Percentiles rank a stretch among this genome's conserved stretches.
These are phyloP conservation scores for Pseudogymnoascus sp. DNA, from an alignment of 2,329 filamentous ascomycete species.

Conservation along the genomic window DNA sequence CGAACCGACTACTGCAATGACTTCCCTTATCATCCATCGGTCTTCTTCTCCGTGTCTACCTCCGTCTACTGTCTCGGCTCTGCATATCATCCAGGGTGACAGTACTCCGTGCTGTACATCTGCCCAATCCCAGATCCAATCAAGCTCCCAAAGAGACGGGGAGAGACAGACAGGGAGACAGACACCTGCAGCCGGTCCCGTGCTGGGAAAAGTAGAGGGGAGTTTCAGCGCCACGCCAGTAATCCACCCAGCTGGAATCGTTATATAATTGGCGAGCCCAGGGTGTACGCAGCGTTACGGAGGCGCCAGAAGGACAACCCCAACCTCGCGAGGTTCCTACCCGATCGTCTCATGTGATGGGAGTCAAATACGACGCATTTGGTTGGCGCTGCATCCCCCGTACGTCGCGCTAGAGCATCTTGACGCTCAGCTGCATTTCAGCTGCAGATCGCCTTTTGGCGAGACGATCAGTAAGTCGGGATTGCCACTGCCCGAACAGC, in stretches of 20 bases:
- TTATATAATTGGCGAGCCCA: neutral
- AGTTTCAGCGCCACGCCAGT: neutral
- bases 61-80: neutral
- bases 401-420: constrained; percentile 4
- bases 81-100: neutral
- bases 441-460: neutral
- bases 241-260: neutral
- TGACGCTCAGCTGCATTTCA: constrained; percentile 6
- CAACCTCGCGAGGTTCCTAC: neutral
- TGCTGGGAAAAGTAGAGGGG: neutral
- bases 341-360: constrained; percentile 5
- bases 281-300: neutral
- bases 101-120: neutral
- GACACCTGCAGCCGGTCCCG: neutral
- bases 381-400: constrained; percentile 4
- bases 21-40: neutral
- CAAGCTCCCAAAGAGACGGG: neutral
- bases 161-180: neutral
- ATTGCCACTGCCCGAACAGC: neutral
- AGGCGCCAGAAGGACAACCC: neutral
- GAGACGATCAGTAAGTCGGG: neutral
- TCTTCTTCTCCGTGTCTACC: neutral
- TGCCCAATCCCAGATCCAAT: constrained; percentile 2
- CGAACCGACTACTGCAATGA: neutral
- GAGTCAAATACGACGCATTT: neutral